Conservation (phyloP, 2,329 filamentous ascomycete species). For the Geosmithia flava region DNA sequence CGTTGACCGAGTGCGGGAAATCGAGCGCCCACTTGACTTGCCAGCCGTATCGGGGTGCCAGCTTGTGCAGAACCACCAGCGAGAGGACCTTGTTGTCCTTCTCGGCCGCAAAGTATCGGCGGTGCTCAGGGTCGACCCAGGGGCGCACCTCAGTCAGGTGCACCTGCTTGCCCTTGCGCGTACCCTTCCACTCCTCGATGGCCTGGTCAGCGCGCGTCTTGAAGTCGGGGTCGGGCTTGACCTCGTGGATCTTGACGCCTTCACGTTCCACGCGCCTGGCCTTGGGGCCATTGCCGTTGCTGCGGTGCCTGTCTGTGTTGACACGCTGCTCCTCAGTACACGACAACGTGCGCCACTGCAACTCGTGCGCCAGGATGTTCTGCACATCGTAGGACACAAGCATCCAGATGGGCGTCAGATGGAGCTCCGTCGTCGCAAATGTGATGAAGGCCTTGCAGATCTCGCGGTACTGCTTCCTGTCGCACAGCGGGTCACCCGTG, state of each 20-base stretch:
- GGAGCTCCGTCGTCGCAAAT: constrained; percentile 56
- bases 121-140: constrained; percentile 74
- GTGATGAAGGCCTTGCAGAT: constrained; percentile 65
- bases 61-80: constrained; percentile 72
- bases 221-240: constrained; percentile 58
- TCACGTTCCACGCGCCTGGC: constrained; percentile 71
- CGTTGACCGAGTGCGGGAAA: constrained; percentile 77
- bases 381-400: constrained; percentile 71
- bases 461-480: constrained; percentile 60
- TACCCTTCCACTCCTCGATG: constrained; percentile 67
- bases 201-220: constrained; percentile 57
- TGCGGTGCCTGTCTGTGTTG: constrained; percentile 59
- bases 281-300: constrained; percentile 53
- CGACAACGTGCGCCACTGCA: constrained; percentile 81
- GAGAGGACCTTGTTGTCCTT: constrained; percentile 63
- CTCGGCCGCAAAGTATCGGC: constrained; percentile 74
- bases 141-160: constrained; percentile 83
- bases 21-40: constrained; percentile 96
- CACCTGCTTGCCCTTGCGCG: constrained; percentile 73
- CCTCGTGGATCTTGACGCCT: constrained; percentile 67
- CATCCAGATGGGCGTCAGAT: constrained; percentile 76
- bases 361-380: constrained; percentile 64
- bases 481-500: constrained; percentile 79
- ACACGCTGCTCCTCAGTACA: constrained; percentile 84
- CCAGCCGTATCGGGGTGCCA: constrained; percentile 73